phyloP scores from a whole-genome alignment of 306 rosid species.

The Cyamopsis tetragonoloba region DNA sequence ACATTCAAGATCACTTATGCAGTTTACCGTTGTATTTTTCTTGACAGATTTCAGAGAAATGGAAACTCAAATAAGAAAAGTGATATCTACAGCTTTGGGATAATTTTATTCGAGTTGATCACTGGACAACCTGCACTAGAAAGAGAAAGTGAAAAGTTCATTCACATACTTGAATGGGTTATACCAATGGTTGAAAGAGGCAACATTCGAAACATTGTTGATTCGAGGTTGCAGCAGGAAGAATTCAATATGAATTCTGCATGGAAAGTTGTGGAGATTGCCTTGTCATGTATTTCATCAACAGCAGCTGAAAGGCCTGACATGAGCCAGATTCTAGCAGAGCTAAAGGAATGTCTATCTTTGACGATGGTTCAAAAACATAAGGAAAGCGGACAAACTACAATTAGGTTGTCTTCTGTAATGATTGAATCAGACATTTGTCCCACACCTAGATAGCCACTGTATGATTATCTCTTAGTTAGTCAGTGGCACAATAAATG shows the following conservation, averaged over 20 bases:
- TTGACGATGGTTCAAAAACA: slow-evolving; percentile 2
- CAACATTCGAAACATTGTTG: slow-evolving; percentile 23
- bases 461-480: neutral
- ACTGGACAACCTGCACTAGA: slow-evolving; percentile 10
- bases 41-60: neutral
- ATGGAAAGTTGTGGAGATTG: slow-evolving; percentile 31
- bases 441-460: slow-evolving; percentile 1
- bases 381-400: neutral
- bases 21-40: neutral
- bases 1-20: neutral
- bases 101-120: slow-evolving; percentile 38
- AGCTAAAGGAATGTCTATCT: slow-evolving; percentile 29
- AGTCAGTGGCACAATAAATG: neutral
- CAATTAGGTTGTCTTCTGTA: neutral
- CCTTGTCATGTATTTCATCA: slow-evolving; percentile 11
- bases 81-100: slow-evolving; percentile 37
- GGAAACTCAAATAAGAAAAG: slow-evolving; percentile 23
- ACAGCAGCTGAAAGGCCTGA: slow-evolving; percentile 27
- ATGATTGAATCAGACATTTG: neutral
- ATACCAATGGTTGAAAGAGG: slow-evolving; percentile 18
- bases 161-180: slow-evolving; percentile 31
- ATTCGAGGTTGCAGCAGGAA: slow-evolving; percentile 27
- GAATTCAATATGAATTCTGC: slow-evolving; percentile 20
- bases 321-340: slow-evolving; percentile 21
- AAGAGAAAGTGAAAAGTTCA: neutral